phyloP scores from a whole-genome alignment of 73 alveolate species.

The Blepharisma japonicum region DNA sequence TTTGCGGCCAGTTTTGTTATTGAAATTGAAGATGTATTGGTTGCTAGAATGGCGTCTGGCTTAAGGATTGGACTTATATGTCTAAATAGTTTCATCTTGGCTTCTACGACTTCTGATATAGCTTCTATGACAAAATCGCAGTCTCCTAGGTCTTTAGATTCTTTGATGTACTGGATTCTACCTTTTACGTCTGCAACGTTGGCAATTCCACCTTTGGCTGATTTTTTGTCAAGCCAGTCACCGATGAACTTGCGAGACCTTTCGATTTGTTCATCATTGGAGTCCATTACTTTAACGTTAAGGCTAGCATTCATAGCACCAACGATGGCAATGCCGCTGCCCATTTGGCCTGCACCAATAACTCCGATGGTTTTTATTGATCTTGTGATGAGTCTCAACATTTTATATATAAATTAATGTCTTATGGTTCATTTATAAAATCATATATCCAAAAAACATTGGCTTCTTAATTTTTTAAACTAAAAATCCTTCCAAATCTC shows the following conservation, averaged over 20 bases:
- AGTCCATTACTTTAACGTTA: constrained; percentile 61
- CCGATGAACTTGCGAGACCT: constrained; percentile 50
- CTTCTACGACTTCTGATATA: constrained; percentile 71
- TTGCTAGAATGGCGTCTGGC: constrained; percentile 75
- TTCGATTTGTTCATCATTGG: constrained; percentile 46
- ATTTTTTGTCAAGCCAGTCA: constrained; percentile 78
- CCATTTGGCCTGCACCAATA: constrained; percentile 94
- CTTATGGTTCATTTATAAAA: not conserved
- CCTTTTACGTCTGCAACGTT: constrained; percentile 47
- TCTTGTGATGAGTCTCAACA: not conserved
- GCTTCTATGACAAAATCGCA: constrained; percentile 88
- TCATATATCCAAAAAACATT: not conserved
- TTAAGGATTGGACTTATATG: constrained; percentile 48
- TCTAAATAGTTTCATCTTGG: constrained; percentile 55
- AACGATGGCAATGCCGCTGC: constrained; percentile 90
- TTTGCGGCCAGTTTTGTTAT: constrained; percentile 88
- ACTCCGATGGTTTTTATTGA: constrained; percentile 60
- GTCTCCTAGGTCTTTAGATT: constrained; percentile 41
- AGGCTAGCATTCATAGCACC: constrained; percentile 72
- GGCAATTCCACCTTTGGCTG: constrained; percentile 61
- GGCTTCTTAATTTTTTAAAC: no score
- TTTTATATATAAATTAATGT: not conserved
- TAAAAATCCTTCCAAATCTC: no score
- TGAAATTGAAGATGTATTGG: constrained; percentile 93
- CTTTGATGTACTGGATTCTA: constrained; percentile 37